Evolutionary conservation across 352 stramenopile genomes (phyloP).

Genomic region (Phytopythium montanum): DNA sequence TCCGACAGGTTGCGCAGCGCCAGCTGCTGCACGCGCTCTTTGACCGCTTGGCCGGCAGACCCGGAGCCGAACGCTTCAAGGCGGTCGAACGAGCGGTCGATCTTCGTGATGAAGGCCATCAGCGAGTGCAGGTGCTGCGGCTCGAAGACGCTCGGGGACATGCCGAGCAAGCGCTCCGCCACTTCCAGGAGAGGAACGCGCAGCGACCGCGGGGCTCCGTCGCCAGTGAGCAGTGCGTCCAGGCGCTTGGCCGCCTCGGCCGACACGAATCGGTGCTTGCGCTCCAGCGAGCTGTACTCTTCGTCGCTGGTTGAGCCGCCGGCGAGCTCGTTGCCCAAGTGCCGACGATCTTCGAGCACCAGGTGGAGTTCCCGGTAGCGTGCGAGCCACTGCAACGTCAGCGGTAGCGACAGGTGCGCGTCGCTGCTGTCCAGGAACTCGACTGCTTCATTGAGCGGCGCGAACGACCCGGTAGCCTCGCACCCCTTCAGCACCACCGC

Average conservation of each 20-base stretch:
- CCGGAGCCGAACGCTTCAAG: constrained; percentile 34
- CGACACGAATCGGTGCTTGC: constrained; percentile 53
- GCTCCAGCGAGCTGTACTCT: constrained; percentile 25
- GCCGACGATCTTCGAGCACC: constrained; percentile 55
- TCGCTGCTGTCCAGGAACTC: constrained; percentile 53
- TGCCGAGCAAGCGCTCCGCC: constrained; percentile 44
- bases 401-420: constrained; percentile 35
- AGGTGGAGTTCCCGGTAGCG: constrained; percentile 68
- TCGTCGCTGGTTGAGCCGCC: constrained; percentile 12
- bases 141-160: constrained; percentile 45
- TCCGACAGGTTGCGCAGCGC: constrained; percentile 57
- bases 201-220: constrained; percentile 38
- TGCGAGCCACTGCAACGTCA: constrained; percentile 57
- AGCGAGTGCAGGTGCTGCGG: constrained; percentile 57
- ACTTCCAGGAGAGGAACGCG: constrained; percentile 38
- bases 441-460: constrained; percentile 55
- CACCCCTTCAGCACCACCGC: constrained; percentile 55
- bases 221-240: constrained; percentile 40
- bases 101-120: constrained; percentile 54
- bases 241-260: constrained; percentile 62
- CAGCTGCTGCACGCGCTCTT: constrained; percentile 45
- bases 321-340: constrained; percentile 10
- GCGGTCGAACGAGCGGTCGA: constrained; percentile 67
- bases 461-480: constrained; percentile 26
- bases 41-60: constrained; percentile 41